Evolutionary conservation across 371 early-diverging fungal species (phyloP).

Genomic region (Zopfochytrium polystomum): DNA sequence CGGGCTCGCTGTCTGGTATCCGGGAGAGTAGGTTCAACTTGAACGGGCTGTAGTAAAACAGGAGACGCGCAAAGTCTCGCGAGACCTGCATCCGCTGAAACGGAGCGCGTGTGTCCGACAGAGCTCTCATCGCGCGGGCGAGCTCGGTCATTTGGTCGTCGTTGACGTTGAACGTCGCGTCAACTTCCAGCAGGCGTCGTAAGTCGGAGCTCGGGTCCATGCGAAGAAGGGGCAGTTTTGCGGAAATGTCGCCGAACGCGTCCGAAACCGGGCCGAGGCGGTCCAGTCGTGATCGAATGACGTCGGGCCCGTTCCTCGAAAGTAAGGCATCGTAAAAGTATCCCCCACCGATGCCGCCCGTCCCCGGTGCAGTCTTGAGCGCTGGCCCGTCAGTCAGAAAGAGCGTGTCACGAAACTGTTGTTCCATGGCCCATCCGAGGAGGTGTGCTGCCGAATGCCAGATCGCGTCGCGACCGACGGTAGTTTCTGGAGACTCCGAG

Average conservation of each 20-base stretch:
- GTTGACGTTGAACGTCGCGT: conserved; percentile 22
- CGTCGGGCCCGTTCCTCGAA: not conserved
- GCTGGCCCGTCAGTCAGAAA: conserved; percentile 45
- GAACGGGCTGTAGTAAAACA: conserved; percentile 54
- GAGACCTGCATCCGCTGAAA: conserved; percentile 46
- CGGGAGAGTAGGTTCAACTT: conserved; percentile 41
- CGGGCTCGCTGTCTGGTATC: conserved; percentile 25
- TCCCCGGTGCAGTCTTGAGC: not conserved
- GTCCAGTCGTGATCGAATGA: conserved; percentile 8
- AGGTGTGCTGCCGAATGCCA: conserved; percentile 50
- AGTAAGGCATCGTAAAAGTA: conserved; percentile 46
- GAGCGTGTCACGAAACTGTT: conserved; percentile 34
- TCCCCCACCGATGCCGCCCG: conserved; percentile 28
- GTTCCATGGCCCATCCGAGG: conserved; percentile 46
- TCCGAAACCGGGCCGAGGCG: not conserved
- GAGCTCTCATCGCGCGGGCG: conserved; percentile 25
- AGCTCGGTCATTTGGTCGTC: conserved; percentile 27
- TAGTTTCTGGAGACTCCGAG: no score
- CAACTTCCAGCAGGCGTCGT: not conserved
- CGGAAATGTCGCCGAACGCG: not conserved
- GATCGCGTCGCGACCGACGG: no score
- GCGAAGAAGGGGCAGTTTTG: not conserved
- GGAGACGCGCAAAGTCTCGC: conserved; percentile 43
- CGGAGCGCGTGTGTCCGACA: conserved; percentile 39
- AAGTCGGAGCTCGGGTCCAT: not conserved